These are phyloP conservation scores for Termitomyces sp. DNA, from an alignment of 768 basidiomycete genomes.

Conservation along the genomic window DNA sequence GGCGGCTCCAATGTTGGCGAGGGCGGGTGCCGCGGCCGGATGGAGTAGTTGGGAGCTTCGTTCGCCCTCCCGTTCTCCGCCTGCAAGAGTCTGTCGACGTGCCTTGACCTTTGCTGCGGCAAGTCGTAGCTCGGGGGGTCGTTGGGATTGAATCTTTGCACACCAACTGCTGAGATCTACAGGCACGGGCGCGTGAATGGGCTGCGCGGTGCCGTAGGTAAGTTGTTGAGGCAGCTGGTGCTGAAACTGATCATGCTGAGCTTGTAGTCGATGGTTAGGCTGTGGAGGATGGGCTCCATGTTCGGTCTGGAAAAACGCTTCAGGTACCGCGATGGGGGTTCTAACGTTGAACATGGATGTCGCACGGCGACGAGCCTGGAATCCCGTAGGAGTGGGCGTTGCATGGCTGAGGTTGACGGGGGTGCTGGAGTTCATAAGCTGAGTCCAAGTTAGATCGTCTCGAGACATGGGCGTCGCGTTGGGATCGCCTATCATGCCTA, in stretches of 20 bases:
- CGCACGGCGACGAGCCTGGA: neutral
- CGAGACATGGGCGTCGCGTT: neutral
- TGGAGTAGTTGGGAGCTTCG: neutral
- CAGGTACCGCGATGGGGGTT: neutral
- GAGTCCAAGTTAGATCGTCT: neutral
- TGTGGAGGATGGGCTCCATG: neutral
- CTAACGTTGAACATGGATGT: conserved; percentile 1
- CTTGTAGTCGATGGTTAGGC: neutral
- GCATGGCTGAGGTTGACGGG: neutral
- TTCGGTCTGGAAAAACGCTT: neutral
- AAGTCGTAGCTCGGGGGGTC: neutral
- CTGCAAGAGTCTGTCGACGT: neutral
- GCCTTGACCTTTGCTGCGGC: neutral
- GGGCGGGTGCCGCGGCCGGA: neutral
- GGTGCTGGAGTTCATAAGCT: neutral
- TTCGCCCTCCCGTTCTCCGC: neutral
- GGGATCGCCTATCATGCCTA: neutral
- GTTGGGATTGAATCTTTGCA: neutral
- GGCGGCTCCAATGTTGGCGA: neutral
- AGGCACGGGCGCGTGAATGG: neutral
- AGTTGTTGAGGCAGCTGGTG: neutral
- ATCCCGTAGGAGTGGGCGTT: neutral
- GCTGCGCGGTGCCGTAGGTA: neutral
- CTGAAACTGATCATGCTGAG: neutral
- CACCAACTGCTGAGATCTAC: neutral